Evolutionary conservation across 2,329 filamentous ascomycete genomes (phyloP).

Genomic region (Fusarium coffeatum): DNA sequence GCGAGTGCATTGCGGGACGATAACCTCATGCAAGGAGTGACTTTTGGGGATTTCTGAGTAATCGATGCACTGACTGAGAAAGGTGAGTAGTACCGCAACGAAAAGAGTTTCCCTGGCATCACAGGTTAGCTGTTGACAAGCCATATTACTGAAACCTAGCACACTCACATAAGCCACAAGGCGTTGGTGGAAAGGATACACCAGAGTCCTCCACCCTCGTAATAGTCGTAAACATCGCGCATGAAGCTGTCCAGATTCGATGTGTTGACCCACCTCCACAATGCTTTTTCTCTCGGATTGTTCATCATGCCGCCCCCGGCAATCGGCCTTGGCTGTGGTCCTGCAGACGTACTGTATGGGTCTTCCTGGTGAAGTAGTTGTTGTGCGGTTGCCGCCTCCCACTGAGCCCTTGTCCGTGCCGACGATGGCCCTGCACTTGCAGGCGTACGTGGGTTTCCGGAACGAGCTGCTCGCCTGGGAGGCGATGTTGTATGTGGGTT

Average conservation of each 20-base stretch:
- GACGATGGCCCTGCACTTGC: conserved; percentile 55
- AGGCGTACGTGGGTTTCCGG: conserved; percentile 26
- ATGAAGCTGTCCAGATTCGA: conserved; percentile 90
- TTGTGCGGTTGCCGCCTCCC: conserved; percentile 65
- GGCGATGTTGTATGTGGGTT: conserved; percentile 28
- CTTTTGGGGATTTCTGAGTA: conserved; percentile 79
- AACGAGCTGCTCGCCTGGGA: conserved; percentile 29
- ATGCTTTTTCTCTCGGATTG: conserved; percentile 74
- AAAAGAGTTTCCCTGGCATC: conserved; percentile 77
- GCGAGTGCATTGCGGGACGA: conserved; percentile 79
- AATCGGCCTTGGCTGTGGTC: conserved; percentile 47
- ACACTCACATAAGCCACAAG: conserved; percentile 76
- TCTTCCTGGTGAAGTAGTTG: conserved; percentile 62
- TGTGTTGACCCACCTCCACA: conserved; percentile 95
- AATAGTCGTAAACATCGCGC: conserved; percentile 87
- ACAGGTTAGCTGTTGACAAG: conserved; percentile 17
- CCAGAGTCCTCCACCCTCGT: conserved; percentile 82
- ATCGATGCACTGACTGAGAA: conserved; percentile 87
- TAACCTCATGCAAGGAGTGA: conserved; percentile 62
- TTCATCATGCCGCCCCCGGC: conserved; percentile 48
- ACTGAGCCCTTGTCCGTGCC: conserved; percentile 61
- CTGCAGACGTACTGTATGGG: conserved; percentile 22
- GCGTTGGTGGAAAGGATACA: conserved; percentile 81
- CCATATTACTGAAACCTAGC: not conserved
- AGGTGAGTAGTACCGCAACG: conserved; percentile 83